Evolutionary conservation across 192 early-diverging fungal species (phyloP).

Genomic region (Rhizophagus sp.): DNA sequence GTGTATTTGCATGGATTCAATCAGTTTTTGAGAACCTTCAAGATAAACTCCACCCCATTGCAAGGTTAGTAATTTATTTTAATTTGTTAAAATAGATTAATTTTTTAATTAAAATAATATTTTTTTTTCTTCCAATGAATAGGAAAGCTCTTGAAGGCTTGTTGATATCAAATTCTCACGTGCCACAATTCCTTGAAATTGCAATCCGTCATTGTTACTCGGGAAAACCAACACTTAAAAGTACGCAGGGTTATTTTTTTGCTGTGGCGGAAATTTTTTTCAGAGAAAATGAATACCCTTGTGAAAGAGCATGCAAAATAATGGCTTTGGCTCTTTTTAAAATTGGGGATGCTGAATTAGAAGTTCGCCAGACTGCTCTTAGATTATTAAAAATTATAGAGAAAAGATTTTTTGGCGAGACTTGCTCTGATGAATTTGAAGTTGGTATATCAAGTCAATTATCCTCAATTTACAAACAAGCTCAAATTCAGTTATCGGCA

Average conservation of each 20-base stretch:
- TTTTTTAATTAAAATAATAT: background rate
- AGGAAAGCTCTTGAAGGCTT: conserved; percentile 70
- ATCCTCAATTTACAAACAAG: conserved; percentile 78
- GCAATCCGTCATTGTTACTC: conserved; percentile 75
- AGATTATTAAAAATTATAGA: conserved; percentile 73
- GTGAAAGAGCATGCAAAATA: conserved; percentile 52
- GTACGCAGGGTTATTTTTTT: conserved; percentile 72
- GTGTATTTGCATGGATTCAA: conserved; percentile 63
- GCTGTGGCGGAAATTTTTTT: conserved; percentile 73
- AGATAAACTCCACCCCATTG: conserved; percentile 52
- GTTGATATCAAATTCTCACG: conserved; percentile 61
- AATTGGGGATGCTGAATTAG: conserved; percentile 67
- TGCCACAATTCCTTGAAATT: conserved; percentile 57
- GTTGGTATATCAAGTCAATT: conserved; percentile 70
- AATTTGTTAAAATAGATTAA: background rate
- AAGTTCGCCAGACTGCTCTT: conserved; percentile 70
- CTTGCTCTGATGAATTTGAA: conserved; percentile 63
- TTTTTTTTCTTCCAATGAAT: background rate
- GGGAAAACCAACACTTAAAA: conserved; percentile 58
- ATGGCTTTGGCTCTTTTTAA: conserved; percentile 78
- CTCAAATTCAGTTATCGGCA: conserved; percentile 69
- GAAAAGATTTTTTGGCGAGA: conserved; percentile 58
- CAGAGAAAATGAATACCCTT: conserved; percentile 64
- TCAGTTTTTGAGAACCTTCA: conserved; percentile 63
- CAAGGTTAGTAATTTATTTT: conserved; percentile 42